These are phyloP conservation scores for Epichloe coenophiala DNA, from an alignment of 2,329 filamentous ascomycete genomes.

Conservation along the genomic window DNA sequence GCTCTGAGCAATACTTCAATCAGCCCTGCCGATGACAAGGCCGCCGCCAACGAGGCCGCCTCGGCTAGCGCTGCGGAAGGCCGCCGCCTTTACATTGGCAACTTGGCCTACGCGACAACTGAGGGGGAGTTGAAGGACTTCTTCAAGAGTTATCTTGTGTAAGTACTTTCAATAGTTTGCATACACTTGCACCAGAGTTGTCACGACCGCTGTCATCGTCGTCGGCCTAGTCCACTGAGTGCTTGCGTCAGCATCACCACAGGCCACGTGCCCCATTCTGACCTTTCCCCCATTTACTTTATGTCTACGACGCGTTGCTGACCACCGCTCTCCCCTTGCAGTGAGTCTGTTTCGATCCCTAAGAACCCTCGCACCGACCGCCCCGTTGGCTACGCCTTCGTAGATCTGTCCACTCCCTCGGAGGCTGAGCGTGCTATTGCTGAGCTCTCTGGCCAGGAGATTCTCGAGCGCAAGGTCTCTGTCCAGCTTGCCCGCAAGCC, in stretches of 20 bases:
- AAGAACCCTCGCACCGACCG: conserved; percentile 98
- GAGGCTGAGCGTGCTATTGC: conserved; percentile 93
- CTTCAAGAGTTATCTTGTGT: conserved; percentile 99
- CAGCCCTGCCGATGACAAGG: conserved; percentile 39
- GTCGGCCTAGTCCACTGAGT: neutral
- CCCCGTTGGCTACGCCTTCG: conserved; percentile 96
- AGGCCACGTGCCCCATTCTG: neutral
- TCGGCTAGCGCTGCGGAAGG: conserved; percentile 96
- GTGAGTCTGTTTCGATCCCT: conserved; percentile 96
- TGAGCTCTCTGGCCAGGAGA: conserved; percentile 93
- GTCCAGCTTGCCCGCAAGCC: conserved; percentile 98
- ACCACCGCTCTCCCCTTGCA: conserved; percentile 24
- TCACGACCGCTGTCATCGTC: neutral
- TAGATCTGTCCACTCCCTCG: conserved; percentile 87
- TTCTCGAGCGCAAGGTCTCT: conserved; percentile 96
- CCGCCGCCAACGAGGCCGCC: conserved; percentile 71
- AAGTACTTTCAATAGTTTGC: conserved; percentile 35
- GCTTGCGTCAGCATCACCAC: neutral
- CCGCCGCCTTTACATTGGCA: conserved; percentile 98
- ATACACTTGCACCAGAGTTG: neutral
- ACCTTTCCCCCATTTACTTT: neutral
- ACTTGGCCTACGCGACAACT: conserved; percentile 99
- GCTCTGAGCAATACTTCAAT: conserved; percentile 62
- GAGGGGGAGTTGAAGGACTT: conserved; percentile 99
- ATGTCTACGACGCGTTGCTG: neutral